A percentile compares a stretch with the other conserved stretches of the same genome.
Conservation (phyloP, 306 rosid genomes). For the barrel medic (Medicago truncatula) region DNA sequence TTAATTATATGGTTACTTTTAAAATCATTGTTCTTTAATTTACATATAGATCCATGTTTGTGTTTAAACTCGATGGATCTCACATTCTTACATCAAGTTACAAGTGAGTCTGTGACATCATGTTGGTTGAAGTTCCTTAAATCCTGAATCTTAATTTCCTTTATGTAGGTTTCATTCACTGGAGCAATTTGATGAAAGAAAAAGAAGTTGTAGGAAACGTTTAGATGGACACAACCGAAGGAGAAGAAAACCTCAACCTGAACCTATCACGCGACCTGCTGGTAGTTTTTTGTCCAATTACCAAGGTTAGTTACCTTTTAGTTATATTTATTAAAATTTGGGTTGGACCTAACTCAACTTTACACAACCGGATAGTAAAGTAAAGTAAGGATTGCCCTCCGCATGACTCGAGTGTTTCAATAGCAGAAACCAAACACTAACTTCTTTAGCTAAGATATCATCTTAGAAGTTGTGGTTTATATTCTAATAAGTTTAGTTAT, state of each 20-base stretch:
- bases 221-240: conserved; percentile 82
- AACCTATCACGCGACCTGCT: conserved; percentile 50
- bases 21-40: background rate
- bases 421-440: too few species aligned
- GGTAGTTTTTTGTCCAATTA: conserved; percentile 56
- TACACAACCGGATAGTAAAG: too few species aligned
- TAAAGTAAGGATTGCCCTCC: too few species aligned
- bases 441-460: too few species aligned
- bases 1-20: background rate
- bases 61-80: background rate
- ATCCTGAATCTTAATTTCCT: background rate
- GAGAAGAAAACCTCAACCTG: conserved; percentile 74
- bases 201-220: conserved; percentile 84
- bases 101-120: too few species aligned
- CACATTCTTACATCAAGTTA: background rate
- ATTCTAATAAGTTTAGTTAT: too few species aligned
- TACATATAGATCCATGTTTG: background rate
- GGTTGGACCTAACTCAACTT: too few species aligned
- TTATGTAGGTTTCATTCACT: conserved; percentile 73
- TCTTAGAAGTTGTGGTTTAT: too few species aligned
- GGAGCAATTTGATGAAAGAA: conserved; percentile 79
- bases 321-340: too few species aligned
- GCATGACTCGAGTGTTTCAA: too few species aligned
- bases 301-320: conserved; percentile 51
- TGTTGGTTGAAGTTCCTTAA: background rate